Evolutionary conservation across 768 basidiomycete species (phyloP), one percentile per base, ranked within the genome.

Genomic region (Pleurotus tuber-regium): DNA sequence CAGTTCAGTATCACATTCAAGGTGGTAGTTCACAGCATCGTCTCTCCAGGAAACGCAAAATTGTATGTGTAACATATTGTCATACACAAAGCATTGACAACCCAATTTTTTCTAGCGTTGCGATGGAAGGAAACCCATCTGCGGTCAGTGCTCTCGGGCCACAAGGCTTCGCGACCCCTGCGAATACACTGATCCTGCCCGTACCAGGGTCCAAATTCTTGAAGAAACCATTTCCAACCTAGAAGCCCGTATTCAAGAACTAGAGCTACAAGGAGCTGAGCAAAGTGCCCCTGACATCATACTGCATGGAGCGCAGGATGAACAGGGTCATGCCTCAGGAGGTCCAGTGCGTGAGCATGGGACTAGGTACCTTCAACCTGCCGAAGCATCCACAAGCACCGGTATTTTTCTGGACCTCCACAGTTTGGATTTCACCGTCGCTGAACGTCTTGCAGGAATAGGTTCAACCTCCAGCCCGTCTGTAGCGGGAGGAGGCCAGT

Each of bases 21-120:
- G n/a, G n/a, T n/a, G n/a, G n/a, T n/a, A n/a, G n/a, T n/a, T n/a
- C n/a, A n/a, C n/a, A n/a, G n/a, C n/a, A n/a, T n/a, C n/a, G n/a
- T n/a, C n/a, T 18, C 6, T 2, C 4, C 24, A 48, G 46, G 23
- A 48, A 24, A 35, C 46, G 46, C 30, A 48, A 48, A 30, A 48
- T 48, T 12, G 46, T 48, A 35, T 19, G 46, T 48, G n/a, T 16
- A 25, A 16, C n/a, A n/a, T n/a, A n/a, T n/a, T n/a, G n/a, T n/a
- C n/a, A n/a, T n/a, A n/a, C n/a, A n/a, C n/a, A n/a, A n/a, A n/a
- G n/a, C n/a, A n/a, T n/a, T n/a, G n/a, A n/a, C n/a, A n/a, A n/a
- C n/a, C n/a, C n/a, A n/a, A n/a, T n/a, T n/a, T n/a, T n/a, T 18
- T 25, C 7, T 18, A 83, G 82, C 74, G 70, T 63, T 84, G 82